Conservation (phyloP, 257 asterid species). For the Phtheirospermum japonicum region DNA sequence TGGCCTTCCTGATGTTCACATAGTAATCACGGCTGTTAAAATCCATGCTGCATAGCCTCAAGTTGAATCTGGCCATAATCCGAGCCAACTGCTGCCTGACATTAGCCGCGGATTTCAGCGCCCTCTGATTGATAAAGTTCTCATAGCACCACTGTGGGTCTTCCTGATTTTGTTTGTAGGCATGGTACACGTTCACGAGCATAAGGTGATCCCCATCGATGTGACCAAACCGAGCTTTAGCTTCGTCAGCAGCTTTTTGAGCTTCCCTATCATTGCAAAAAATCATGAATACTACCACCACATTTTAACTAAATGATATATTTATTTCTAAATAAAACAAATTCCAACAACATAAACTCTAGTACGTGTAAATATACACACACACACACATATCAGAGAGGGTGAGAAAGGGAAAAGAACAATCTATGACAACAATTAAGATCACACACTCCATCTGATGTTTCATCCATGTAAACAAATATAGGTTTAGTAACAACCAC, state of each 20-base stretch:
- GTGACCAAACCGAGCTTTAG: conserved; percentile 98
- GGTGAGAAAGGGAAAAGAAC: too few species aligned
- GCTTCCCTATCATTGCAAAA: too few species aligned
- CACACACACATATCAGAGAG: too few species aligned
- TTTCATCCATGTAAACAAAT: too few species aligned
- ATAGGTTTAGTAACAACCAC: too few species aligned
- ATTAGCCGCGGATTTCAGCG: conserved; percentile 90
- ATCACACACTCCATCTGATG: too few species aligned
- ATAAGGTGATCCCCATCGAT: conserved; percentile 95
- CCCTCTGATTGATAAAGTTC: conserved; percentile 75
- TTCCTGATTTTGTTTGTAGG: conserved; percentile 90
- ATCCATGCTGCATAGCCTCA: conserved; percentile 96
- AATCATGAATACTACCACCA: too few species aligned
- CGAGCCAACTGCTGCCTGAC: conserved; percentile 94
- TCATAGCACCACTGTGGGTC: conserved; percentile 95
- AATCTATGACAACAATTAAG: too few species aligned
- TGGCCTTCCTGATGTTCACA: conserved; percentile 89
- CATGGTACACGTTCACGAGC: conserved; percentile 87
- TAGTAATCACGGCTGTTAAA: conserved; percentile 95
- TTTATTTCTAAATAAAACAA: too few species aligned
- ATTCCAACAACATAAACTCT: too few species aligned
- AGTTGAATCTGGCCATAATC: conserved; percentile 84
- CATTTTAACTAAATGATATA: too few species aligned
- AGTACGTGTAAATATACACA: too few species aligned
- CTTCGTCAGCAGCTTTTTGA: conserved; percentile 99